phyloP scores from a whole-genome alignment of 352 stramenopile genomes.

The Pythium biforme region DNA sequence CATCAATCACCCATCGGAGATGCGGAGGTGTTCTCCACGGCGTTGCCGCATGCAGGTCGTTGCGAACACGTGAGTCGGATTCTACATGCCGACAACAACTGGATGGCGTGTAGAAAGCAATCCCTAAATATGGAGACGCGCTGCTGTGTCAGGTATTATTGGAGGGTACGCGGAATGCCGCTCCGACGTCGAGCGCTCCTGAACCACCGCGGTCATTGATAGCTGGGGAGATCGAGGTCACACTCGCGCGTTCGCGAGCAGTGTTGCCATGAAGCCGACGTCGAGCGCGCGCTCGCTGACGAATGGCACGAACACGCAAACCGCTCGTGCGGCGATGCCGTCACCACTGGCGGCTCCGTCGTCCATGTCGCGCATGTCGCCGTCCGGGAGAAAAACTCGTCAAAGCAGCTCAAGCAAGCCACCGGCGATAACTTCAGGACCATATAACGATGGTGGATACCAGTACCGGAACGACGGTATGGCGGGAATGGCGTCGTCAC shows the following conservation, averaged over 20 bases:
- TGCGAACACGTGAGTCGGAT: no score
- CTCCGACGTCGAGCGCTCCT: no score
- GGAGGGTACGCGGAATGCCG: no score
- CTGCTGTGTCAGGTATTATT: background rate
- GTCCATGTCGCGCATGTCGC: constrained; percentile 23
- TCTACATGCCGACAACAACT: no score
- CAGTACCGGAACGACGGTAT: background rate
- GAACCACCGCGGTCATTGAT: background rate
- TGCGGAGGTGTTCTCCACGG: background rate
- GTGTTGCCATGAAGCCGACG: constrained; percentile 29
- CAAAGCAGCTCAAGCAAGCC: constrained; percentile 8
- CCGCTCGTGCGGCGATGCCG: constrained; percentile 12
- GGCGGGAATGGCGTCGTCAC: constrained; percentile 13
- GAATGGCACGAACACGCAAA: constrained; percentile 8
- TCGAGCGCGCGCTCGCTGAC: constrained; percentile 29
- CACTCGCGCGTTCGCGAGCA: no score
- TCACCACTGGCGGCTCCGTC: constrained; percentile 25
- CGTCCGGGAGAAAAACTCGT: constrained; percentile 24
- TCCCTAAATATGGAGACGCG: no score
- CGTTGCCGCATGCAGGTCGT: no score
- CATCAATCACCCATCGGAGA: no score
- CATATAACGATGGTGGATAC: background rate
- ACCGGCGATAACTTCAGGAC: constrained; percentile 3
- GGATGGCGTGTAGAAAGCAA: no score
- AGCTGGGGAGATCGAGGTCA: background rate